A percentile compares a stretch with the other conserved stretches of the same genome.
Evolutionary conservation across 164 flowering plant genomes (phyloP).

Genomic region (Vitis amurensis): DNA sequence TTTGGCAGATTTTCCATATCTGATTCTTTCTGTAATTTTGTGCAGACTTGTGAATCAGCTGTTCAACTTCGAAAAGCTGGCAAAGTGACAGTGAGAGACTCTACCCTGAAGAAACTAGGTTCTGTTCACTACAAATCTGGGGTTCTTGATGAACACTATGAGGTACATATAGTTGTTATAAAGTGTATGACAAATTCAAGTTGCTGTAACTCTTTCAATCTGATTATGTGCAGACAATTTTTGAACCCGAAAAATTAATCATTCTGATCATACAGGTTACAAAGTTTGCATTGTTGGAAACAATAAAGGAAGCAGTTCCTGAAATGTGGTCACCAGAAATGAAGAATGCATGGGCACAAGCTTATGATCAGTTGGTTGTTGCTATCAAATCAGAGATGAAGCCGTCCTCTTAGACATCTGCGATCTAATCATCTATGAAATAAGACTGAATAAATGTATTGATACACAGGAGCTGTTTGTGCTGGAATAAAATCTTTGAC

Average conservation of each 20-base stretch:
- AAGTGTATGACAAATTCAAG: neutral
- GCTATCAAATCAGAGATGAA: constrained; percentile 79
- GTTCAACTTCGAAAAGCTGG: constrained; percentile 83
- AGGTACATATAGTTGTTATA: constrained; percentile 32
- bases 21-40: neutral
- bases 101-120: constrained; percentile 64
- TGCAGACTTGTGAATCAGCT: constrained; percentile 85
- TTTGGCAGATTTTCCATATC: too few species aligned
- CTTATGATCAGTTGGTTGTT: constrained; percentile 70
- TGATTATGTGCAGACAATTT: neutral
- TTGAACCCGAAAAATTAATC: neutral
- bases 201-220: neutral
- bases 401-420: constrained; percentile 22
- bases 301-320: constrained; percentile 78
- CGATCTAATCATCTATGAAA: neutral
- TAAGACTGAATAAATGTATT: too few species aligned
- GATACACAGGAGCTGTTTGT: too few species aligned
- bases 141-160: constrained; percentile 73
- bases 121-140: constrained; percentile 67
- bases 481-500: too few species aligned
- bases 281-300: constrained; percentile 70
- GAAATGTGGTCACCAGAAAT: constrained; percentile 86
- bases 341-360: constrained; percentile 81
- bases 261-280: constrained; percentile 44
- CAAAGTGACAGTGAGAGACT: constrained; percentile 61